Evolutionary conservation across 768 basidiomycete species (phyloP), one percentile per base, ranked within the genome.

Genomic region (Hemileccinum impolitum): DNA sequence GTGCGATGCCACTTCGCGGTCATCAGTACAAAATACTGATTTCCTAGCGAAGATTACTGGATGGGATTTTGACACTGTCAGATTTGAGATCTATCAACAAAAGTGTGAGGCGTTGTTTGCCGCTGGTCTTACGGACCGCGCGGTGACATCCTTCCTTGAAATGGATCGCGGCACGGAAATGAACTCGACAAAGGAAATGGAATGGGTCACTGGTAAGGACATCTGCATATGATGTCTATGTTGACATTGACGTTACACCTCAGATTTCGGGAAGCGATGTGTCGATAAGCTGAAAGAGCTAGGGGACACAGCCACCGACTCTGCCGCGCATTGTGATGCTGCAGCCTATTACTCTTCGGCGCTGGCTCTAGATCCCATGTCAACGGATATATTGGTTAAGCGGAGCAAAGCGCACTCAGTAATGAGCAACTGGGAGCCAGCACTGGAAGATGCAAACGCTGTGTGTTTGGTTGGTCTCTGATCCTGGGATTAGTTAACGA

Each of bases 251-350:
- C 18, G 39, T 32, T n/a, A 15, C 4, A 17, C 13, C 2, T 21
- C 34, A 59, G 57, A 47, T 10, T 58, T 58, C 26, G 42, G 23
- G 18, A 25, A 1, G 21, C 56, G 37, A 44, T 58, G 50, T 15
- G 10, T 53, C 15, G 47, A 26, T 6, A 50, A 53, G 32, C 15
- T 58, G 21, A 47, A 42, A 13, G 36, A 57, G 26, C 41, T 48
- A 11, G 53, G 49, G 3, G 52, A 55, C 4, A 5, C 12, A 14
- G 56, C 52, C 11, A 12, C 38, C 23, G 31, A 40, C 17, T 32
- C 46, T 19, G n/a, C 32, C 23, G 39, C 57, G 15, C 38, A 55
- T 25, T 19, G 19, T 9, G 46, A 52, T 1, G 59, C 59, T 12
- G 34, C 18, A 17, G 44, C 18, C 12, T 30, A 50, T 39, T 60